These are phyloP conservation scores for Magnolia sinica DNA, from an alignment of 164 flowering plant species.

Conservation along the genomic window DNA sequence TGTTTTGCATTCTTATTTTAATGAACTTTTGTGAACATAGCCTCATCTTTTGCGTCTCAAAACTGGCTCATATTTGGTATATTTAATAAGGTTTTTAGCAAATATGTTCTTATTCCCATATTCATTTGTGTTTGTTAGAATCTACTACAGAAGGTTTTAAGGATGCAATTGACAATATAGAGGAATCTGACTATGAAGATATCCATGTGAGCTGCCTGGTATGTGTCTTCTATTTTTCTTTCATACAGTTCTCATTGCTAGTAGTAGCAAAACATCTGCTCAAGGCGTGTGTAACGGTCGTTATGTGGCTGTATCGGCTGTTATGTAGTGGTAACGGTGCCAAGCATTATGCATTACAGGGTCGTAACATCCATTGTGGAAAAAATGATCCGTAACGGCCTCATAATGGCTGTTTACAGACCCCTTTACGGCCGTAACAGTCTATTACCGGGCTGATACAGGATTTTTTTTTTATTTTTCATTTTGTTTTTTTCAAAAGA, in stretches of 20 bases:
- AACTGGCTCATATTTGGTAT: not conserved
- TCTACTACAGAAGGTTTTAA: slow-evolving; percentile 24
- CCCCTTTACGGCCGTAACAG: too few relatives aligned
- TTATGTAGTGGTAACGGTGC: too few relatives aligned
- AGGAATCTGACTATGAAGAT: slow-evolving; percentile 27
- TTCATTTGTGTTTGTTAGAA: slow-evolving; percentile 24
- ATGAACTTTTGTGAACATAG: not conserved
- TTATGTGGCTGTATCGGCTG: too few relatives aligned
- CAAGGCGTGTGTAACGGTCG: too few relatives aligned
- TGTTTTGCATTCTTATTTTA: too few relatives aligned
- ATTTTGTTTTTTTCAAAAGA: not conserved
- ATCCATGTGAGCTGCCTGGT: slow-evolving; percentile 45
- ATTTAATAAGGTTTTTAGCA: too few relatives aligned
- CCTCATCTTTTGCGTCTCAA: not conserved
- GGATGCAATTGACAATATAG: slow-evolving; percentile 25
- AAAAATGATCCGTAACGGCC: too few relatives aligned
- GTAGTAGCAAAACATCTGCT: not conserved
- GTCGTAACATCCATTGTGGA: too few relatives aligned
- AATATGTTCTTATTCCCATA: not conserved
- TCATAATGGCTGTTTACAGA: too few relatives aligned
- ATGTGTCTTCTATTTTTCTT: slow-evolving; percentile 5
- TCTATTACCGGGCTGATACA: too few relatives aligned
- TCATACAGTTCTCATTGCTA: not conserved
- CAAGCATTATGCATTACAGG: too few relatives aligned
- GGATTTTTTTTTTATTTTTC: too few relatives aligned